Evolutionary conservation across 129 eudicot genomes (phyloP), one percentile per base, ranked within the genome.

Genomic region (Saussurea involucrata): DNA sequence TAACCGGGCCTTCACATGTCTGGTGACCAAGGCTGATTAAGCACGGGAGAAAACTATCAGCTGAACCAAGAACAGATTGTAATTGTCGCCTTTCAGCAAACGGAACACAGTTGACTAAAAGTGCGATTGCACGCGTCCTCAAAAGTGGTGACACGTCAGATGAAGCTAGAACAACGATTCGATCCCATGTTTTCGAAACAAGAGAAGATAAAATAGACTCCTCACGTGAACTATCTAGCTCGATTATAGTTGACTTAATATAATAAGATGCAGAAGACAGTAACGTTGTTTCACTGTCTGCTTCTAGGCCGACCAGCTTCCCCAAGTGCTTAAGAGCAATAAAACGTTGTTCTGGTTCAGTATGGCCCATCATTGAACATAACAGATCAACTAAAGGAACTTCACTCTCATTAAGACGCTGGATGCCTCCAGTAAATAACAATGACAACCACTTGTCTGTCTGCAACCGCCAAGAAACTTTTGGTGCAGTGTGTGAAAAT

Each of bases 321-420:
- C 90, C 92, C 83, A 94, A 83, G 71, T 91, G 98, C 79, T 89
- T 84, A 18, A 94, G 82, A 12, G 96, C 96, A 63, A 88, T 80
- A 77, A 79, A 91, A n/a, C 96, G 91, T 34, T 89, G 98, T 75
- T 94, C 98, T 69, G 98, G 98, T 79, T 94, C 98, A 8, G 86
- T 80, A 85, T 91, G 97, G 63, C 86, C 79, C 81, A 94, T 85
- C 87, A 94, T 78, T 70, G 87, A 65, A 68, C 70, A 69, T 79
- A 94, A 63, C 32, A 94, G 83, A 81, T 86, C 91, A 67, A 86
- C 55, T 24, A 94, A 25, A 74, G 90, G 85, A 65, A 24, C 55
- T 82, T 88, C 93, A 86, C 76, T 79, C 31, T 79, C 85, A 17
- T 78, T 78, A 72, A 74, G 75, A 58, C 74, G 28, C 63, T 86